Evolutionary conservation across 2,329 filamentous ascomycete species (phyloP).

Genomic region (Zalaria sp.): DNA sequence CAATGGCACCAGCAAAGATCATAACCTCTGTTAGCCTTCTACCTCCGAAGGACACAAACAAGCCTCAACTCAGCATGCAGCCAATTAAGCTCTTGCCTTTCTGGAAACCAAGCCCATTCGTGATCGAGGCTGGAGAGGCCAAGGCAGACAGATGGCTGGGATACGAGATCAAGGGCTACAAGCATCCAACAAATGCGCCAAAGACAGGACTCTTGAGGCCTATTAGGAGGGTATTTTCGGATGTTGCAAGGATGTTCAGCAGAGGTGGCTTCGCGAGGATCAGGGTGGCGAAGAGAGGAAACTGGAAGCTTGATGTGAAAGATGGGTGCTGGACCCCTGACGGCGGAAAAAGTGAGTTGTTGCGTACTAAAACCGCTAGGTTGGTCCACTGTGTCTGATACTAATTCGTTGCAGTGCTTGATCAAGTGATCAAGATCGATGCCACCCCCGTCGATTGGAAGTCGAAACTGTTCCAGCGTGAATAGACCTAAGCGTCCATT

Average conservation of each 20-base stretch:
- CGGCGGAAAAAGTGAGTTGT: not conserved
- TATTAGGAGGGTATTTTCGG: too few species aligned
- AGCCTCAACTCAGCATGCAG: not conserved
- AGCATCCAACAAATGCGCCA: too few species aligned
- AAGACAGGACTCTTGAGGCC: too few species aligned
- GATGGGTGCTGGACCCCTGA: not conserved
- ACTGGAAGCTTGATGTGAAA: not conserved
- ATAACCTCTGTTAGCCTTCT: not conserved
- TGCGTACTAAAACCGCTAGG: not conserved
- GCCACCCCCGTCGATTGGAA: not conserved
- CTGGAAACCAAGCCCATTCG: not conserved
- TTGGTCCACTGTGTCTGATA: not conserved
- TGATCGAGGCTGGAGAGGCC: not conserved
- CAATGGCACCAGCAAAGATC: not conserved
- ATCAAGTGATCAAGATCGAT: not conserved
- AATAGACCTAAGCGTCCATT: too few species aligned
- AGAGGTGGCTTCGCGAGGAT: not conserved
- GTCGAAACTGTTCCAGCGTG: not conserved
- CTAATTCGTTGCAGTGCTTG: not conserved
- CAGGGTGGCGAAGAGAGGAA: not conserved
- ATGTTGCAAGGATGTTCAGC: not conserved
- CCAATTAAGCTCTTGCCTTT: not conserved
- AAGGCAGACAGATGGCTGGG: not conserved
- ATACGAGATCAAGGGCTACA: not conserved
- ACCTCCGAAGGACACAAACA: not conserved